Evolutionary conservation across 2,329 filamentous ascomycete species (phyloP), one percentile per base, ranked within the genome.

Genomic region (Ophiostoma fasciatum): DNA sequence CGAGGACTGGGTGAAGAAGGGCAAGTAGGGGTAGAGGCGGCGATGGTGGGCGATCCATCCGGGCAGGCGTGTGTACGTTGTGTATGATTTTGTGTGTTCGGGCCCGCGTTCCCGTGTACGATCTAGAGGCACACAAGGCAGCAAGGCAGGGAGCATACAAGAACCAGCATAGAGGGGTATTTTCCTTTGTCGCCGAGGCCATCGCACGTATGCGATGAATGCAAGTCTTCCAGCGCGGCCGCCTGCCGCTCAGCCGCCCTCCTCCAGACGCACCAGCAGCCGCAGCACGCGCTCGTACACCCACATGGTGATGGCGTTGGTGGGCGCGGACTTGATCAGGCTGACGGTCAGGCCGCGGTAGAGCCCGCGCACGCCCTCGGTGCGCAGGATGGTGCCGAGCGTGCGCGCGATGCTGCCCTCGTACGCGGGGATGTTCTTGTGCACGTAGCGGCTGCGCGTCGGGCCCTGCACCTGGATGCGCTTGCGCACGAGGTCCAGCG

Each of bases 391-490:
- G 42, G 65, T 60, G 38, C 54, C 54, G 42, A 94, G 63, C 1
- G 83, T 82, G 30, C 62, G 63, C 4, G 74, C 48, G 0, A 92
- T 74, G 4, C 76, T 73, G 12, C 65, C 66, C 5, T 61, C 64
- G 51, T 94, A 96, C 46, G 80, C 75, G 1, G 90, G 90, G 9
- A 96, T 94, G 50, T 93, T 84, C 48, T 74, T 71, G 56, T 92
- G 81, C 13, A 88, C 74, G 54, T 94, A 98, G 44, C 66, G 66
- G 26, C 59, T 60, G 42, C 87, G 66, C 41, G 81, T 93, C 2
- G 90, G 90, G 0, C 90, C 90, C 56, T 98, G 90, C 4, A 98
- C 85, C 59, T 98, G 90, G 46, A 98, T 68, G 31, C 90, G 68
- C 63, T 96, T 98, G 45, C 90, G 66, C 25, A 94, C 83, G 20